A percentile compares a stretch with the other conserved stretches of the same genome.
Conservation (phyloP, 306 rosid species). For the Echinosophora koreensis region DNA sequence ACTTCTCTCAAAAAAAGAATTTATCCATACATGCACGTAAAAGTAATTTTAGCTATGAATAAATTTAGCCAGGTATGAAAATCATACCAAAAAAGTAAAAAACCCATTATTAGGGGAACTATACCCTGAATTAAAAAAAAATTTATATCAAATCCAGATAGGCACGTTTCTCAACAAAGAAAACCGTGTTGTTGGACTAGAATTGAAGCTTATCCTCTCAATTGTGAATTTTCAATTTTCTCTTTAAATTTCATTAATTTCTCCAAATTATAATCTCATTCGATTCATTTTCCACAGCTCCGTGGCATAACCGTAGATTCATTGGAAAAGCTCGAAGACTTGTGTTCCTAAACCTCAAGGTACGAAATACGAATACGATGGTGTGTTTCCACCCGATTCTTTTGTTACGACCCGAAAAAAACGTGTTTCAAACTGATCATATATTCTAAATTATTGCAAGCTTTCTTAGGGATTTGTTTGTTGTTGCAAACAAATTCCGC, state of each 20-base stretch:
- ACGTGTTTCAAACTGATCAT: constrained; percentile 9
- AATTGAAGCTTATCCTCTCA: not conserved
- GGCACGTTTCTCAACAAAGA: not conserved
- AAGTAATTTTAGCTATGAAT: too few species aligned
- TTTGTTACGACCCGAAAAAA: not conserved
- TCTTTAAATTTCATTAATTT: constrained; percentile 5
- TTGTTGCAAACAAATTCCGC: not conserved
- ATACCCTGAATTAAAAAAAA: too few species aligned
- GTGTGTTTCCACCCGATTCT: not conserved
- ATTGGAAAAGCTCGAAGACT: not conserved
- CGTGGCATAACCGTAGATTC: not conserved
- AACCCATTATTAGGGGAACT: not conserved
- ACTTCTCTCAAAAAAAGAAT: too few species aligned
- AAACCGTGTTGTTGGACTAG: not conserved
- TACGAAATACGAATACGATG: constrained; percentile 32
- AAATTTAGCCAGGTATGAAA: too few species aligned
- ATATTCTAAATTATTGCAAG: not conserved
- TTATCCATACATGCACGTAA: too few species aligned
- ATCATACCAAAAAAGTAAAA: not conserved
- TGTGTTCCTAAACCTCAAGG: constrained; percentile 43
- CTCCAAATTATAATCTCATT: not conserved
- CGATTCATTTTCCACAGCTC: not conserved
- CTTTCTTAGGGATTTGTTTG: constrained; percentile 10
- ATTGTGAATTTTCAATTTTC: not conserved
- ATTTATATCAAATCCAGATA: not conserved